These are phyloP conservation scores for Isatis lusitanica DNA, from an alignment of 441 rosid genomes.

Conservation along the genomic window DNA sequence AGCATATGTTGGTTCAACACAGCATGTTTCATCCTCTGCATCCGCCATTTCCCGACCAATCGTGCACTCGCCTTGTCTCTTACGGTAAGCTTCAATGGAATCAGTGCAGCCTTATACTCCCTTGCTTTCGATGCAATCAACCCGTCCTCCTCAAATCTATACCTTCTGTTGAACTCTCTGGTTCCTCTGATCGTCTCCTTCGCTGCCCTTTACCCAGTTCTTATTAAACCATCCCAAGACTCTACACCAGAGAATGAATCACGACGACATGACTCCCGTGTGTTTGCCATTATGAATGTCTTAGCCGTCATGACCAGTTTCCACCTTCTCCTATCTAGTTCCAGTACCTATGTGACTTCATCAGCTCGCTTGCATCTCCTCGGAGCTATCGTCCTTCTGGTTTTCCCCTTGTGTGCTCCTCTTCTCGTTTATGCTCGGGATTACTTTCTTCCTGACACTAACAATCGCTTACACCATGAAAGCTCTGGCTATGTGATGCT, in stretches of 20 bases:
- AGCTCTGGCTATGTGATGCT: conserved; percentile 73
- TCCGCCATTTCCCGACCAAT: conserved; percentile 68
- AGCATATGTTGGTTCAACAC: conserved; percentile 99
- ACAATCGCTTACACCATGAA: conserved; percentile 49
- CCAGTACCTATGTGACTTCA: conserved; percentile 32
- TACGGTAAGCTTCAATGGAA: conserved; percentile 93
- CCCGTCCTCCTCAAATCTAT: conserved; percentile 53
- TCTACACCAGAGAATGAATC: conserved; percentile 56
- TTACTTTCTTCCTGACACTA: conserved; percentile 61
- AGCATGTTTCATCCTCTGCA: conserved; percentile 88
- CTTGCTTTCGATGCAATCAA: conserved; percentile 69
- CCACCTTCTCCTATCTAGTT: conserved; percentile 66
- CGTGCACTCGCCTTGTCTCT: conserved; percentile 82
- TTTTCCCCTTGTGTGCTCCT: conserved; percentile 75
- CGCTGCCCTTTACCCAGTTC: conserved; percentile 66
- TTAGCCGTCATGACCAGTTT: conserved; percentile 68
- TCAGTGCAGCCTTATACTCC: conserved; percentile 84
- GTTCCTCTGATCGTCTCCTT: conserved; percentile 68
- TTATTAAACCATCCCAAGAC: conserved; percentile 71
- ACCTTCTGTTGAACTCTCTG: conserved; percentile 76
- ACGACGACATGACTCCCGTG: conserved; percentile 62
- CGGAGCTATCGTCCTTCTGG: conserved; percentile 69
- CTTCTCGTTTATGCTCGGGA: conserved; percentile 69
- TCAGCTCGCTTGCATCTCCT: conserved; percentile 51
- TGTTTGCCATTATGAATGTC: conserved; percentile 64